Conservation (phyloP, 2,329 filamentous ascomycete species). For the Fusarium duplospermum region DNA sequence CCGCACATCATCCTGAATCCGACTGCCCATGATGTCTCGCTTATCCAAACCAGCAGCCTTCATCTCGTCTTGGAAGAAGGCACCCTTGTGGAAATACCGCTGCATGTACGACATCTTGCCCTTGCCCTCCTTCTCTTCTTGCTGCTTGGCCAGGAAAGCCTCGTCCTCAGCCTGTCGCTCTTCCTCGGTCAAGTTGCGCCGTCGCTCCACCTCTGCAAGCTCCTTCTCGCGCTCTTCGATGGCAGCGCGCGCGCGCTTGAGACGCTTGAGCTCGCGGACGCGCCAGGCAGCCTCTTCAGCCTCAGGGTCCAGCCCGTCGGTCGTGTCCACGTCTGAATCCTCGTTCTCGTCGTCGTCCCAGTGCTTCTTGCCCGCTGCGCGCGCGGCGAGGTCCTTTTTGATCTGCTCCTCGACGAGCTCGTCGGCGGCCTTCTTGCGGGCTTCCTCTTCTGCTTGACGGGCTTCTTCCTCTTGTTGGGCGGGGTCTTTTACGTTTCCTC, state of each 20-base stretch:
- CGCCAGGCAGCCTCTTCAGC: constrained; percentile 95
- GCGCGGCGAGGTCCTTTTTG: constrained; percentile 80
- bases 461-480: constrained; percentile 51
- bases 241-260: constrained; percentile 86
- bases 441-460: constrained; percentile 66
- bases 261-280: constrained; percentile 86
- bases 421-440: constrained; percentile 77
- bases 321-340: constrained; percentile 85
- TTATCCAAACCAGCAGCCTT: constrained; percentile 80
- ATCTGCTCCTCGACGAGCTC: constrained; percentile 90
- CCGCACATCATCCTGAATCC: constrained; percentile 83
- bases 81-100: constrained; percentile 96
- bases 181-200: constrained; percentile 86
- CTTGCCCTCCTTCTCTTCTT: constrained; percentile 80
- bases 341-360: constrained; percentile 85
- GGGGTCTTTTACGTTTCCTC: constrained; percentile 50
- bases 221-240: constrained; percentile 89
- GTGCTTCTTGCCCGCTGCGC: constrained; percentile 80
- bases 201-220: constrained; percentile 87
- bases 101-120: constrained; percentile 93
- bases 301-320: constrained; percentile 85
- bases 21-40: constrained; percentile 86
- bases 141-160: constrained; percentile 79
- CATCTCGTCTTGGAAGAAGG: constrained; percentile 89
- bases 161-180: constrained; percentile 89